phyloP scores from a whole-genome alignment of 768 basidiomycete species.

The Saitozyma sp. region DNA sequence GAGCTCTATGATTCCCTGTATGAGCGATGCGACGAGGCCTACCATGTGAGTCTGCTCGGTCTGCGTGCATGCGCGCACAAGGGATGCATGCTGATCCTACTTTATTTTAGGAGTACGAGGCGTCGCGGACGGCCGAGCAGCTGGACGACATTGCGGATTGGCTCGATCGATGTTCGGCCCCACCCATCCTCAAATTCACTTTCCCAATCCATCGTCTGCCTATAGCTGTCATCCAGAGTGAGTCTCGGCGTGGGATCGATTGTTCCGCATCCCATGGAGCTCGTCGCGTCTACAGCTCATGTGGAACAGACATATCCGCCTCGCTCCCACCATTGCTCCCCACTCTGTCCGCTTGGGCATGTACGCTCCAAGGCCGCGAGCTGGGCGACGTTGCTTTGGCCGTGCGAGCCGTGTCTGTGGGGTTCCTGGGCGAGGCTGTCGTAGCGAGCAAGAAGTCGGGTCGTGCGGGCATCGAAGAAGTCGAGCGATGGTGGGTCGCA shows the following conservation, averaged over 20 bases:
- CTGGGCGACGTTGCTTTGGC: conserved; percentile 21
- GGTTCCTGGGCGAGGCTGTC: conserved; percentile 25
- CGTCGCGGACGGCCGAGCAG: conserved; percentile 25
- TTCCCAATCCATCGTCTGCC: conserved; percentile 23
- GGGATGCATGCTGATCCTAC: not conserved
- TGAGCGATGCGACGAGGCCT: conserved; percentile 14
- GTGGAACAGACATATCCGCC: conserved; percentile 21
- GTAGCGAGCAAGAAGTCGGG: conserved; percentile 16
- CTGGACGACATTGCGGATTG: conserved; percentile 43
- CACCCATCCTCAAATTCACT: conserved; percentile 15
- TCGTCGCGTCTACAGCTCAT: not conserved
- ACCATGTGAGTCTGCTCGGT: conserved; percentile 8
- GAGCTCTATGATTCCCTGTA: conserved; percentile 18
- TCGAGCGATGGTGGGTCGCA: conserved; percentile 28
- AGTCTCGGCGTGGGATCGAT: conserved; percentile 2
- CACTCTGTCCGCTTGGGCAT: not conserved
- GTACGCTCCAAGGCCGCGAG: conserved; percentile 25
- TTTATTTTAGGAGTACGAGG: conserved; percentile 27
- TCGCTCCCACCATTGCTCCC: conserved; percentile 15
- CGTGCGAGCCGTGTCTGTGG: conserved; percentile 21
- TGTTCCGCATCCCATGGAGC: not conserved
- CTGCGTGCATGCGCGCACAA: not conserved
- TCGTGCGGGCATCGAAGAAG: conserved; percentile 28
- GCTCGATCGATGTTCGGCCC: conserved; percentile 25
- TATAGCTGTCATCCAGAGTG: conserved; percentile 40